Evolutionary conservation across 306 rosid species (phyloP).

Genomic region (Hippophae gyantsensis): DNA sequence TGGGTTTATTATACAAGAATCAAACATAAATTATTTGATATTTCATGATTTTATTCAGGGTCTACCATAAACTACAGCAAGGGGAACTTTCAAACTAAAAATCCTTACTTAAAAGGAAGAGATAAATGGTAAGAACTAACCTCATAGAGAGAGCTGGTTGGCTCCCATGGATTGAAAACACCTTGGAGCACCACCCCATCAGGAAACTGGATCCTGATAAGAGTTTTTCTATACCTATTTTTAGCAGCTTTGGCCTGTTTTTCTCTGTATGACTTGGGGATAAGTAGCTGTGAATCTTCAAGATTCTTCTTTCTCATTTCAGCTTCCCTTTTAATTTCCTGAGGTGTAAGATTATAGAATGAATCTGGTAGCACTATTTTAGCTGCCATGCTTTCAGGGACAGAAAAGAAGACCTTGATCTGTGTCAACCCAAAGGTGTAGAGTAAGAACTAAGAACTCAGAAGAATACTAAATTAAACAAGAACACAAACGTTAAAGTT

Average conservation of each 20-base stretch:
- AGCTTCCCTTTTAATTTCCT: conserved; percentile 88
- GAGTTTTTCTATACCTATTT: conserved; percentile 52
- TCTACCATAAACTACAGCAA: neutral
- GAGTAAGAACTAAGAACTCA: conserved; percentile 2
- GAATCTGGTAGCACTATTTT: conserved; percentile 81
- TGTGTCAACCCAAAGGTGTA: conserved; percentile 15
- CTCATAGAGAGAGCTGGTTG: conserved; percentile 69
- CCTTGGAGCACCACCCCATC: conserved; percentile 94
- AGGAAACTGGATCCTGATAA: conserved; percentile 82
- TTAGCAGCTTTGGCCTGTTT: conserved; percentile 78
- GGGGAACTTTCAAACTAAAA: neutral
- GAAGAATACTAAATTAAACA: neutral
- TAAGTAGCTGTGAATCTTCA: conserved; percentile 80
- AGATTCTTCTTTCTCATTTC: conserved; percentile 74
- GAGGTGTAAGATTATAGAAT: conserved; percentile 58
- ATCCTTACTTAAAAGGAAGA: neutral
- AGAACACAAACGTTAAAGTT: neutral
- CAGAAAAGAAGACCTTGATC: conserved; percentile 91
- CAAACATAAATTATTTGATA: too few relatives aligned
- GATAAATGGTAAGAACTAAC: conserved; percentile 33
- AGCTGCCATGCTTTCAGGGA: conserved; percentile 75
- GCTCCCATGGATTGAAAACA: conserved; percentile 69
- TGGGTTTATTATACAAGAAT: too few relatives aligned
- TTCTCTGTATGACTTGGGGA: conserved; percentile 76
- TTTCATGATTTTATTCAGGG: neutral